These are phyloP conservation scores for Boechera stricta DNA, from an alignment of 345 rosid species.

Conservation along the genomic window DNA sequence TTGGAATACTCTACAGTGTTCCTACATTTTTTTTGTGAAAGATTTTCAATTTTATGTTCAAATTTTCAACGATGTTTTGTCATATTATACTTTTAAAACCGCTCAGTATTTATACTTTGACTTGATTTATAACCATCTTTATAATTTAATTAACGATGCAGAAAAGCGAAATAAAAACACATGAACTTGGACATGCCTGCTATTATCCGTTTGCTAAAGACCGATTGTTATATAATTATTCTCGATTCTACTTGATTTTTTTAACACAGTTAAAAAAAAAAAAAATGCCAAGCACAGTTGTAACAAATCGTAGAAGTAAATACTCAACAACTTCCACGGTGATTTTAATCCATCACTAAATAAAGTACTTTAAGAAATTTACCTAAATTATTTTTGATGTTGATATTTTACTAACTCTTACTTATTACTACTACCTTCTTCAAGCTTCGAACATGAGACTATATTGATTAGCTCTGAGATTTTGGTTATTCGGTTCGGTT, in stretches of 20 bases:
- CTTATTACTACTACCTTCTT: background rate
- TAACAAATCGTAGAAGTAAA: conserved; percentile 25
- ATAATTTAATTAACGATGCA: background rate
- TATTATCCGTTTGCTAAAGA: conserved; percentile 31
- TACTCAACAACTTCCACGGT: conserved; percentile 44
- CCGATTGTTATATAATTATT: conserved; percentile 4
- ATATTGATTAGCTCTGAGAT: no score
- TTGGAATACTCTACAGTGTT: background rate
- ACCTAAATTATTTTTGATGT: conserved; percentile 25
- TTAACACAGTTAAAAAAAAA: background rate
- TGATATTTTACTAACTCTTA: conserved; percentile 31
- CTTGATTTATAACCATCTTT: background rate
- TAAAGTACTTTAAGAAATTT: conserved; percentile 1
- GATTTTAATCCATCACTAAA: background rate
- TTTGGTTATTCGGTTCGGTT: no score
- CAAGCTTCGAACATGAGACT: background rate
- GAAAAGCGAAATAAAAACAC: background rate
- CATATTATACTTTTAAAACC: background rate
- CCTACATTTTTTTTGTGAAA: background rate
- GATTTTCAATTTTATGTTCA: background rate
- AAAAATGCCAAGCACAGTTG: conserved; percentile 35
- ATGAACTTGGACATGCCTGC: background rate
- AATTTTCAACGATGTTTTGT: background rate
- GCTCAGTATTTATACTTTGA: background rate
- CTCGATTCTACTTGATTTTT: background rate